phyloP scores from a whole-genome alignment of 2,329 filamentous ascomycete species.

The Aspergillus neotritici region DNA sequence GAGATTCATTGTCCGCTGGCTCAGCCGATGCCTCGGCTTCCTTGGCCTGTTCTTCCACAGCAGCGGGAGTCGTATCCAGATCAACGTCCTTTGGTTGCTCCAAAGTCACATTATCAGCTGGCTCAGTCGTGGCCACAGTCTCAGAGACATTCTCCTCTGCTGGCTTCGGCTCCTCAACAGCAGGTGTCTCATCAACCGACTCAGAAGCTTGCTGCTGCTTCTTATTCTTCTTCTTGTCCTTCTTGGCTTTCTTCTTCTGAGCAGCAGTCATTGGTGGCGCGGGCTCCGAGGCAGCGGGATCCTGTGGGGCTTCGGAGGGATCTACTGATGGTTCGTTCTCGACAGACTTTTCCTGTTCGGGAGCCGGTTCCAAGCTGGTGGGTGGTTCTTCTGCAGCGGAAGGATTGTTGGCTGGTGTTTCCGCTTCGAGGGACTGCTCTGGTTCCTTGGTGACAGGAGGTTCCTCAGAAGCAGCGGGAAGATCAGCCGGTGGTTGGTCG shows the following conservation, averaged over 20 bases:
- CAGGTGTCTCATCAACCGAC: constrained; percentile 3
- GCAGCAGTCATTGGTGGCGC: constrained; percentile 15
- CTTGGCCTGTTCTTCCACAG: not conserved
- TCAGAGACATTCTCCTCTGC: not conserved
- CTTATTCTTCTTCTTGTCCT: constrained; percentile 22
- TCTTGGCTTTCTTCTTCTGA: constrained; percentile 24
- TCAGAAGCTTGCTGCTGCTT: constrained; percentile 11
- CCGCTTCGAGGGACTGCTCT: not conserved
- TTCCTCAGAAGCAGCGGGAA: too few species aligned
- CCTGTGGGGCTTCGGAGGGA: constrained; percentile 2
- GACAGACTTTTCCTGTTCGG: constrained; percentile 4
- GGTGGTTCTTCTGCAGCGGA: too few species aligned
- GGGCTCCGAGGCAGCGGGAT: constrained; percentile 2
- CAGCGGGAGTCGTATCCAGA: not conserved
- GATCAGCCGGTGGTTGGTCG: too few species aligned
- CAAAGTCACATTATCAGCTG: not conserved
- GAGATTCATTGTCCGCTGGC: not conserved
- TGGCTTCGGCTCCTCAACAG: not conserved
- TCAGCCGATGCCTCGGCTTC: not conserved
- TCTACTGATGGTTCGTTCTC: constrained; percentile 4
- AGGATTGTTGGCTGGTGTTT: too few species aligned
- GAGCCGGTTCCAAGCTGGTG: not conserved
- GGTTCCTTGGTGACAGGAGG: not conserved
- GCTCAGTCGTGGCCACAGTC: not conserved
- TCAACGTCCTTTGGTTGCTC: not conserved